Base-by-base conservation (phyloP, 2,329 filamentous ascomycete genomes). In the Aspergillus sp. region DNA sequence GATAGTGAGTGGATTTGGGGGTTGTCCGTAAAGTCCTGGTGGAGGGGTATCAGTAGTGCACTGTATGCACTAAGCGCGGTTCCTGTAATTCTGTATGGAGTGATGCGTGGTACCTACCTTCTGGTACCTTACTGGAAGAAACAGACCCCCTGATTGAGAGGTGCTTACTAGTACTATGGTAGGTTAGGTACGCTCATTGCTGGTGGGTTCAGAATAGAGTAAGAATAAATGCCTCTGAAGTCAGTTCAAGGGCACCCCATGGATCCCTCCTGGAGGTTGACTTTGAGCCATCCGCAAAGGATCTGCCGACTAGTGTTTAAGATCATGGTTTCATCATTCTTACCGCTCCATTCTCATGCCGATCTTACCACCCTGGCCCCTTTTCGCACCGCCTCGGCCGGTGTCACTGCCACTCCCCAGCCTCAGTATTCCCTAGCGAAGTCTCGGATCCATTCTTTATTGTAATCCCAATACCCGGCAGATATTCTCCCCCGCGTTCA, bases 351-450 rank as follows among this genome's bases (percentile, higher is more conserved):
- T 63, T 59, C 24, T 49, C 22, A 22, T 32, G 62, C 55, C 54
- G 57, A 67, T 64, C 60, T 54, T 57, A 48, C 57, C 54, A 54
- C 54, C 49, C 45, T 52, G 53, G 48, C 54, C 55, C 58, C 53
- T 61, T 51, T 36, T 45, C 45, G 63, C 64, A 68, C 65, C 65
- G 62, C 64, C 63, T 55, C 57, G 61, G 47, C 46, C 50, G 43
- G 59, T 58, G 61, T 64, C 22, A 65, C 66, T 67, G 66, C 65
- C 65, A 68, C 64, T 54, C 56, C 52, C 57, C 58, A 66, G 60
- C 65, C 64, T 66, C 65, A 65, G 46, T 20, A 22, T 5, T 22
- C 38, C 38, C 17, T n/a, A 41, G 13, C 17, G 38, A 41, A 10
- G 14, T 19, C 17, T 20, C 16, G 14, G 42, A 41, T 45, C 32